phyloP scores from a whole-genome alignment of 2,329 filamentous ascomycete genomes.

The Chalaropsis ovoidea region DNA sequence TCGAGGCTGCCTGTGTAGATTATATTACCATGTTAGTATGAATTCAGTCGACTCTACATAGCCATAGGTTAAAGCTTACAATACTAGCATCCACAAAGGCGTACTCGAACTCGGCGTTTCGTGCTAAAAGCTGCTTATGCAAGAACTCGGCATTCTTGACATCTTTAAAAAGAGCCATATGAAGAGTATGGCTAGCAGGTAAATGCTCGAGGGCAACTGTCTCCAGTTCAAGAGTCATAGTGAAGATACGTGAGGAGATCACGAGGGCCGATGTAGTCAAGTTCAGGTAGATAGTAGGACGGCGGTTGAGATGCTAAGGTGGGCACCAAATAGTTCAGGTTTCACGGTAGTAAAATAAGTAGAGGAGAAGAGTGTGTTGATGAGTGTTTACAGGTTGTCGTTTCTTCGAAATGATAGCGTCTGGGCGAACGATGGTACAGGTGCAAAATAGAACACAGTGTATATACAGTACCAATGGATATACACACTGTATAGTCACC shows the following conservation, averaged over 20 bases:
- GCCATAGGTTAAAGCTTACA: slow-evolving; percentile 38
- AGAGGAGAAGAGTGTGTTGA: too few relatives aligned
- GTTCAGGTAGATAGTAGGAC: too few relatives aligned
- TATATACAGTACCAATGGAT: neutral
- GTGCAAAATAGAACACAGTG: neutral
- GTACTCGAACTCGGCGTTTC: slow-evolving; percentile 82
- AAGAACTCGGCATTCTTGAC: slow-evolving; percentile 70
- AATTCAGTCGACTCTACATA: neutral
- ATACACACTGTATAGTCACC: neutral
- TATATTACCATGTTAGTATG: neutral
- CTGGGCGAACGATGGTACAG: neutral
- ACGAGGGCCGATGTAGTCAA: too few relatives aligned
- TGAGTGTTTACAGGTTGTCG: too few relatives aligned
- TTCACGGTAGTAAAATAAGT: too few relatives aligned
- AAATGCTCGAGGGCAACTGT: slow-evolving; percentile 66
- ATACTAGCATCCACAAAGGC: slow-evolving; percentile 80
- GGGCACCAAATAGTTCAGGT: too few relatives aligned
- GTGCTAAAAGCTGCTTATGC: slow-evolving; percentile 71
- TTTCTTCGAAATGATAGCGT: neutral
- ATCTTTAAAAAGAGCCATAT: slow-evolving; percentile 64
- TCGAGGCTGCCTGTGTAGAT: slow-evolving; percentile 42
- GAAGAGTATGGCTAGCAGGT: slow-evolving; percentile 54
- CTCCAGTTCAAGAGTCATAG: slow-evolving; percentile 39
- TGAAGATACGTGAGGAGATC: neutral
- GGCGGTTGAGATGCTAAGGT: too few relatives aligned